These are phyloP conservation scores for Pharus latifolius DNA, from an alignment of 176 grass and related monocot species.

Conservation along the genomic window DNA sequence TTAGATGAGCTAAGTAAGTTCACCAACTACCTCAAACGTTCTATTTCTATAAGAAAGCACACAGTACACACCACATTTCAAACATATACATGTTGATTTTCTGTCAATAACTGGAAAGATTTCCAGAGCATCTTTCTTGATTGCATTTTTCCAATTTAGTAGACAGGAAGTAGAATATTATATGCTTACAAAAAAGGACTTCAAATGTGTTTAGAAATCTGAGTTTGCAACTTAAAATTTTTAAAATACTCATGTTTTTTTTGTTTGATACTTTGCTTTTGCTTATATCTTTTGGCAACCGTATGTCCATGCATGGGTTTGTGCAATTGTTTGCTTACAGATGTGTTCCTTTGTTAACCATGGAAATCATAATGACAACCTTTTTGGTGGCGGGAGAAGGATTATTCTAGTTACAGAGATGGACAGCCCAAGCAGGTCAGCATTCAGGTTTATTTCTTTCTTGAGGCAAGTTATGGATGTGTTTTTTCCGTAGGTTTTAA, in stretches of 20 bases:
- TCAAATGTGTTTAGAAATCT: no score
- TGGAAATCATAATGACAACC: neutral
- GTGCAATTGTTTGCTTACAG: neutral
- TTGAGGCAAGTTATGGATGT: conserved; percentile 12
- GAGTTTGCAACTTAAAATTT: neutral
- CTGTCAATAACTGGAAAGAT: neutral
- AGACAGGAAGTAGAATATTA: no score
- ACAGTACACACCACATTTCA: neutral
- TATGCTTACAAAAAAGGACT: no score
- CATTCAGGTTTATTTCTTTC: conserved; percentile 7
- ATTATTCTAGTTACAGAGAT: conserved; percentile 20
- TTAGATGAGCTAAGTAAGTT: conserved; percentile 82
- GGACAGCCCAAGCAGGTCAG: neutral
- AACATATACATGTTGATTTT: neutral
- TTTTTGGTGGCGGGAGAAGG: conserved; percentile 25
- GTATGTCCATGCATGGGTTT: neutral
- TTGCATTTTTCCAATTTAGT: no score
- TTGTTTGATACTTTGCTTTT: neutral
- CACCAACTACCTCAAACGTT: conserved; percentile 2
- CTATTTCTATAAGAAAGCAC: neutral
- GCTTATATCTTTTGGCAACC: neutral
- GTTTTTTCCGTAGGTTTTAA: neutral
- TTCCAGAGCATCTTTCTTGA: no score
- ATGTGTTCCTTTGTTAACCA: neutral
- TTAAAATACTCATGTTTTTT: neutral